Evolutionary conservation across 768 basidiomycete genomes (phyloP).

Genomic region (Astraeus odoratus): DNA sequence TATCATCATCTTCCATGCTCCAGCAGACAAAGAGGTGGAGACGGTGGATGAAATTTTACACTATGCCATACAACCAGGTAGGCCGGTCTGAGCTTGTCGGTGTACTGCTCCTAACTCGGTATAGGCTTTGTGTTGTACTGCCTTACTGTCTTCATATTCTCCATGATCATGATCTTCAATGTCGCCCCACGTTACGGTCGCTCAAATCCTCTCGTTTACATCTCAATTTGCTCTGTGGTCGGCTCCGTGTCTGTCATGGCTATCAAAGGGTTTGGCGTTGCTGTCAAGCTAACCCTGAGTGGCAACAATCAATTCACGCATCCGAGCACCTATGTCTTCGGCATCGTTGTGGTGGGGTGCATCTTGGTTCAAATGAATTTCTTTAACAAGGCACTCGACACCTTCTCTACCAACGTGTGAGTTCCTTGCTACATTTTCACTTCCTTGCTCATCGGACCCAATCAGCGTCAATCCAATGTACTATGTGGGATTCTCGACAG

Average conservation of each 20-base stretch:
- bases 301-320: slow-evolving; percentile 95
- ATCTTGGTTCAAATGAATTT: slow-evolving; percentile 94
- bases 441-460: background rate
- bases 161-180: slow-evolving; percentile 79
- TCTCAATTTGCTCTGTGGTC: slow-evolving; percentile 94
- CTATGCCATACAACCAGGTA: slow-evolving; percentile 92
- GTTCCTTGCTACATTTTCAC: slow-evolving; percentile 23
- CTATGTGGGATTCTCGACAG: slow-evolving; percentile 93
- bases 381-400: slow-evolving; percentile 97
- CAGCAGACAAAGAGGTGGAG: slow-evolving; percentile 87
- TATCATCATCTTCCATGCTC: slow-evolving; percentile 94
- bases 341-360: slow-evolving; percentile 69
- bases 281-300: slow-evolving; percentile 86
- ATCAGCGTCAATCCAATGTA: slow-evolving; percentile 93
- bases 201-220: slow-evolving; percentile 83
- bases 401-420: slow-evolving; percentile 95
- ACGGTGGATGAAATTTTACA: slow-evolving; percentile 91
- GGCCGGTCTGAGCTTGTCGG: slow-evolving; percentile 14
- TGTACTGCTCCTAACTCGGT: slow-evolving; percentile 6
- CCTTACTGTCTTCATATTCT: slow-evolving; percentile 74
- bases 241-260: slow-evolving; percentile 99
- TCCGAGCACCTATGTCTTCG: slow-evolving; percentile 95
- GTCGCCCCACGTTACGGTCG: slow-evolving; percentile 84
- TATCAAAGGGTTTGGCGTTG: slow-evolving; percentile 96
- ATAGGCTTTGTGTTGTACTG: slow-evolving; percentile 89